These are phyloP conservation scores for Solanum pennellii DNA, from an alignment of 257 asterid species.

Conservation along the genomic window DNA sequence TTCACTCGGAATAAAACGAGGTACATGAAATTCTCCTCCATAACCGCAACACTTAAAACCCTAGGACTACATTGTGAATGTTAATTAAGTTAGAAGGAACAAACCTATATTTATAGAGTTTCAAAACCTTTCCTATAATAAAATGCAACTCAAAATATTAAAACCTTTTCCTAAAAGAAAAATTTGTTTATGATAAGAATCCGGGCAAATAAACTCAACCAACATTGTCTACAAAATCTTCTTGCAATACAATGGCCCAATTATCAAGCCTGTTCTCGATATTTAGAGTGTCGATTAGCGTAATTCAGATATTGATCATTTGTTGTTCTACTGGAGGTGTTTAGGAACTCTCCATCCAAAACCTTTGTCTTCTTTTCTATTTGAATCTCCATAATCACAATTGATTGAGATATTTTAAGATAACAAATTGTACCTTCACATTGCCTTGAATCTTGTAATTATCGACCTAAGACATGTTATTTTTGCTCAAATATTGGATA, in stretches of 20 bases:
- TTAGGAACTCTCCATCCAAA: not conserved
- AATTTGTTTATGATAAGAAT: too few species aligned
- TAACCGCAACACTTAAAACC: too few species aligned
- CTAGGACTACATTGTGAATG: too few species aligned
- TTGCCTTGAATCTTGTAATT: not conserved
- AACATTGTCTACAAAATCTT: not conserved
- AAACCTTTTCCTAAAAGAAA: too few species aligned
- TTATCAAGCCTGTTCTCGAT: not conserved
- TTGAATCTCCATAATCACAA: not conserved
- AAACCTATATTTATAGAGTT: too few species aligned
- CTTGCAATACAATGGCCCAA: not conserved
- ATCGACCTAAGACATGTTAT: not conserved
- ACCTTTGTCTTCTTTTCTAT: not conserved
- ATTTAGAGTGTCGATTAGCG: not conserved
- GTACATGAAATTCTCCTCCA: too few species aligned
- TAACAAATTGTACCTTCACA: not conserved
- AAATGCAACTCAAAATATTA: too few species aligned
- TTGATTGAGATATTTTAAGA: not conserved
- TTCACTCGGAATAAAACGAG: too few species aligned
- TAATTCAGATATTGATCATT: not conserved
- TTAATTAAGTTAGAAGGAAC: too few species aligned
- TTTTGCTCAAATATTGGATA: too few species aligned
- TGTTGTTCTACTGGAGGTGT: not conserved
- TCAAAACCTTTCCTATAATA: too few species aligned
- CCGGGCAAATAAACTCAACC: too few species aligned